Evolutionary conservation across 2,329 filamentous ascomycete genomes (phyloP).

Genomic region (Byssoonygena ceratinophila): DNA sequence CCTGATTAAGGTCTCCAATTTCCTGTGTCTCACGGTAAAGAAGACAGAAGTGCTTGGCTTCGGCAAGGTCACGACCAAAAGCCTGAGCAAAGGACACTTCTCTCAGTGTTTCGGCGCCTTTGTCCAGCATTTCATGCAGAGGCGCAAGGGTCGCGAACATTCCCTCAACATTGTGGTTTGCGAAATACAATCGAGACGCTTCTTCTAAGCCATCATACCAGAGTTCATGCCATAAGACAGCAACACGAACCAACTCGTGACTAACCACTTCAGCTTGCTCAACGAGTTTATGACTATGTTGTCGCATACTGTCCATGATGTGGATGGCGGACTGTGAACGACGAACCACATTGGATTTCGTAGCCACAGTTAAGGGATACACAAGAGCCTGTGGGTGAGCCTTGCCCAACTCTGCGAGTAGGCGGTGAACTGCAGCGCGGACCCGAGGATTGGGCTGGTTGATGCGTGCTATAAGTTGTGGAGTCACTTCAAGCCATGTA

Average conservation of each 20-base stretch:
- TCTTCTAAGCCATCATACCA: conserved; percentile 98
- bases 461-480: conserved; percentile 92
- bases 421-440: conserved; percentile 78
- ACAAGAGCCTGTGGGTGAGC: conserved; percentile 93
- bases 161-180: conserved; percentile 91
- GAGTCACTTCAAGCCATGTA: conserved; percentile 97
- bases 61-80: conserved; percentile 87
- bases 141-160: conserved; percentile 91
- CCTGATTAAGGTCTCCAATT: conserved; percentile 88
- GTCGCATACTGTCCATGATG: conserved; percentile 97
- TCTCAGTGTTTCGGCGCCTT: conserved; percentile 80
- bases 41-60: conserved; percentile 91
- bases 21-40: conserved; percentile 84
- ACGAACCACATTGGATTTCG: conserved; percentile 83
- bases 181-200: conserved; percentile 91
- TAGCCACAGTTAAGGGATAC: conserved; percentile 92
- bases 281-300: conserved; percentile 83
- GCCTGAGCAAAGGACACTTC: conserved; percentile 97
- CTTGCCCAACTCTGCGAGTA: conserved; percentile 84
- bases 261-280: conserved; percentile 93
- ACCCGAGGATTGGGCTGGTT: conserved; percentile 89
- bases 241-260: conserved; percentile 91
- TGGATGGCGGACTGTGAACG: conserved; percentile 78
- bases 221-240: conserved; percentile 95
- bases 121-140: conserved; percentile 81